phyloP scores from a whole-genome alignment of 495 filamentous ascomycete genomes.

The Talaromyces stipitatus region DNA sequence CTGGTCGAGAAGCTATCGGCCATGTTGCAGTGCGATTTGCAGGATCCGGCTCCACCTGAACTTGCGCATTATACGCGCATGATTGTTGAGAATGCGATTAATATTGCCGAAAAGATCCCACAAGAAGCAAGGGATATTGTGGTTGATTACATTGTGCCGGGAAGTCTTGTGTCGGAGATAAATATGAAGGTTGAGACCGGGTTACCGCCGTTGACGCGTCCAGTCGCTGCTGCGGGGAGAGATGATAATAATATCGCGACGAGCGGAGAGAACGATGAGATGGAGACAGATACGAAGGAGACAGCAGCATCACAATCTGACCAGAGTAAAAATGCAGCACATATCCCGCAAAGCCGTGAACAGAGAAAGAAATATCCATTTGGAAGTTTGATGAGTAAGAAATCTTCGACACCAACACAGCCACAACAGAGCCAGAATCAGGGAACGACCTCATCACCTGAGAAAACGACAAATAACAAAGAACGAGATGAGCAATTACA shows the following conservation, averaged over 20 bases:
- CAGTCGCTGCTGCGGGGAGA: conserved; percentile 38
- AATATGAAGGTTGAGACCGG: conserved; percentile 81
- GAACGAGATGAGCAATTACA: conserved; percentile 22
- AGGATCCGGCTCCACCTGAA: conserved; percentile 67
- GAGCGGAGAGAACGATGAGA: conserved; percentile 35
- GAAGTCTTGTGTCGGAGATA: conserved; percentile 52
- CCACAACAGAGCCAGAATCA: conserved; percentile 1
- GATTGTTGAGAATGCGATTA: conserved; percentile 89
- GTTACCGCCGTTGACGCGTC: conserved; percentile 61
- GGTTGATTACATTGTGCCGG: conserved; percentile 76
- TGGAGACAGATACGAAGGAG: conserved; percentile 18
- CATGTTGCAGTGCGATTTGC: conserved; percentile 59
- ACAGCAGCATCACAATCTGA: conserved; percentile 9
- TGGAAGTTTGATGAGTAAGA: conserved; percentile 39
- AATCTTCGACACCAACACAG: conserved; percentile 9
- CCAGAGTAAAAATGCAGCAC: not conserved
- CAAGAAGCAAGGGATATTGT: conserved; percentile 86
- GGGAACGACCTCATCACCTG: conserved; percentile 12
- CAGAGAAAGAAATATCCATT: conserved; percentile 43
- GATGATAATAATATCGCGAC: conserved; percentile 26
- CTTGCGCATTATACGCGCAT: conserved; percentile 75
- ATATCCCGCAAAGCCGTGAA: conserved; percentile 10
- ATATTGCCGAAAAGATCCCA: conserved; percentile 78
- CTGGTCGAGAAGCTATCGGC: conserved; percentile 65
- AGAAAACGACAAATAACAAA: conserved; percentile 18